These are phyloP conservation scores for Wallacemonas sp. DNA, from an alignment of 208 protist species.

Conservation along the genomic window DNA sequence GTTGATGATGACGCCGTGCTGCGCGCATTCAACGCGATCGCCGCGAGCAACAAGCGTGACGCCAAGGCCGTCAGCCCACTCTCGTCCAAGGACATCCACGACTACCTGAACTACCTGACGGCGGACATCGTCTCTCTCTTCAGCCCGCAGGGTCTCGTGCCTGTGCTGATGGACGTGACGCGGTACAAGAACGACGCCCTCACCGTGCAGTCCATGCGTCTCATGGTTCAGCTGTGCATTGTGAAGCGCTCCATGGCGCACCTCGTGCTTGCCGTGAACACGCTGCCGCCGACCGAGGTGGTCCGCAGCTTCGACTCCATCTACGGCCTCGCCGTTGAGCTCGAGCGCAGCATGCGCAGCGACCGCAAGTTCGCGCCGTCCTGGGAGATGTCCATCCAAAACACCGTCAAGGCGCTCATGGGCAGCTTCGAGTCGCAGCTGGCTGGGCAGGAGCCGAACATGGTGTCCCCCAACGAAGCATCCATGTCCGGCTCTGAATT, in stretches of 20 bases:
- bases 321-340: slow-evolving; percentile 51
- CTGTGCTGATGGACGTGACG: slow-evolving; percentile 61
- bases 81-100: slow-evolving; percentile 35
- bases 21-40: neutral
- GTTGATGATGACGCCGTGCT: neutral
- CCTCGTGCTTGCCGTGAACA: slow-evolving; percentile 64
- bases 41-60: neutral
- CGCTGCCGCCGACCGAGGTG: slow-evolving; percentile 58
- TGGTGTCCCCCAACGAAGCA: neutral
- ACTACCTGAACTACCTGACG: slow-evolving; percentile 43
- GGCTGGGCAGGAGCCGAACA: slow-evolving; percentile 2
- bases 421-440: slow-evolving; percentile 25
- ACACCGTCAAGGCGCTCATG: slow-evolving; percentile 30
- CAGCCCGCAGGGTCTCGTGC: slow-evolving; percentile 44
- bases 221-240: slow-evolving; percentile 66
- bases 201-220: slow-evolving; percentile 61
- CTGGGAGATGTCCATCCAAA: slow-evolving; percentile 30
- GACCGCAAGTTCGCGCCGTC: neutral
- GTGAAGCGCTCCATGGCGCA: slow-evolving; percentile 62
- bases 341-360: slow-evolving; percentile 16
- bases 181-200: slow-evolving; percentile 53
- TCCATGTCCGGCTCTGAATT: neutral
- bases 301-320: slow-evolving; percentile 61
- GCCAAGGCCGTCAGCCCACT: slow-evolving; percentile 1
- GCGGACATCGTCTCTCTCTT: slow-evolving; percentile 37